These are phyloP conservation scores for Magnaporthiopsis rhizophila DNA, from an alignment of 2,329 filamentous ascomycete genomes.

Conservation along the genomic window DNA sequence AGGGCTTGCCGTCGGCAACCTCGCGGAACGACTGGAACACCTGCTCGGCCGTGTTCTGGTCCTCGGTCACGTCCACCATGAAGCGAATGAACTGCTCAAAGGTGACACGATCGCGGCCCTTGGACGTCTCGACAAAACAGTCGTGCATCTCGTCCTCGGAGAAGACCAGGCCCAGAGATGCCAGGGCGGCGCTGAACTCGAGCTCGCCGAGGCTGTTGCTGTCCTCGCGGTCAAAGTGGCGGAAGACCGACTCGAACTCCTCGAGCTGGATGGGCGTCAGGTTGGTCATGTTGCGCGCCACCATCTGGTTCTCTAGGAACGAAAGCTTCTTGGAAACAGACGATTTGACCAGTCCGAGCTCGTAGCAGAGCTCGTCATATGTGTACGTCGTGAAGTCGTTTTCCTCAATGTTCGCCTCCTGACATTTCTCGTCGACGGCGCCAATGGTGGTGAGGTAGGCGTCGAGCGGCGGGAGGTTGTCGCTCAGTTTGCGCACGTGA, in stretches of 20 bases:
- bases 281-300: constrained; percentile 97
- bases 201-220: constrained; percentile 86
- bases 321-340: constrained; percentile 93
- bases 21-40: constrained; percentile 97
- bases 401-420: constrained; percentile 96
- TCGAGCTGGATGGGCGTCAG: constrained; percentile 95
- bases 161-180: constrained; percentile 91
- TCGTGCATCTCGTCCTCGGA: constrained; percentile 98
- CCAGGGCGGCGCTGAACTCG: constrained; percentile 91
- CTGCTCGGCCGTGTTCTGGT: constrained; percentile 97
- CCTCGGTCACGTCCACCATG: constrained; percentile 98
- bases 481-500: constrained; percentile 77
- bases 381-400: constrained; percentile 99
- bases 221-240: constrained; percentile 92
- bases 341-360: constrained; percentile 81
- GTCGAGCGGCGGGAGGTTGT: constrained; percentile 82
- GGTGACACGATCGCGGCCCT: constrained; percentile 69
- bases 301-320: constrained; percentile 97
- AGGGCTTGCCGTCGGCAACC: constrained; percentile 96
- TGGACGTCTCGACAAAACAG: constrained; percentile 82
- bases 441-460: constrained; percentile 84
- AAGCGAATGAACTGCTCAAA: constrained; percentile 99
- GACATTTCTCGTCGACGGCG: constrained; percentile 77
- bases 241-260: constrained; percentile 96
- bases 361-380: constrained; percentile 91